Percentiles rank a stretch among this genome's conserved stretches.
phyloP scores from a whole-genome alignment of 2,329 filamentous ascomycete genomes.

The Cucurbitaria berberidis region DNA sequence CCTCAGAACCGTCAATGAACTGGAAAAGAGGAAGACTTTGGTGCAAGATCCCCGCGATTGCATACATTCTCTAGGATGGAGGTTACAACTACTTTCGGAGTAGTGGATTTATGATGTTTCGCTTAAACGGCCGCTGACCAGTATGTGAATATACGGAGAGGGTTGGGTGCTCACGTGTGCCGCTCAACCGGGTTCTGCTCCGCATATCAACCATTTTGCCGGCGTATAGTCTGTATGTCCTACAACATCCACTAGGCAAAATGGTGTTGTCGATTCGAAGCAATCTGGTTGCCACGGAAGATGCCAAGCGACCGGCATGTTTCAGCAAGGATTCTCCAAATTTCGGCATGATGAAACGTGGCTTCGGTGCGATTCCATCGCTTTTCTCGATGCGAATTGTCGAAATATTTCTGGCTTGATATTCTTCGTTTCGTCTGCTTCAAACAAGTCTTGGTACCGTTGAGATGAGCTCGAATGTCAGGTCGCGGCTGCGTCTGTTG shows the following conservation, averaged over 20 bases:
- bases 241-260: slow-evolving; percentile 4
- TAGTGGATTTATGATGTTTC: too few relatives aligned
- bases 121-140: too few relatives aligned
- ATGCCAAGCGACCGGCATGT: slow-evolving; percentile 18
- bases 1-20: too few relatives aligned
- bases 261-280: not conserved
- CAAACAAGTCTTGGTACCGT: not conserved
- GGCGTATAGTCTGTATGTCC: slow-evolving; percentile 7
- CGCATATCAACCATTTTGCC: slow-evolving; percentile 17
- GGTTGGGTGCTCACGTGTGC: too few relatives aligned
- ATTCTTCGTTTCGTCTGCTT: not conserved
- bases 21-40: too few relatives aligned
- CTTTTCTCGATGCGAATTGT: slow-evolving; percentile 4
- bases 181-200: slow-evolving; percentile 10
- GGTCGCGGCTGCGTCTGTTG: slow-evolving; percentile 1
- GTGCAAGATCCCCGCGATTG: too few relatives aligned
- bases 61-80: too few relatives aligned
- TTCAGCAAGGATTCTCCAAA: slow-evolving; percentile 18
- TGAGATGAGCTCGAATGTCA: slow-evolving; percentile 1
- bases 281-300: slow-evolving; percentile 7
- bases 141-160: too few relatives aligned
- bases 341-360: slow-evolving; percentile 25
- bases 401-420: not conserved
- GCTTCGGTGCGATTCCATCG: slow-evolving; percentile 14
- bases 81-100: too few relatives aligned